Percentiles rank a stretch among this genome's conserved stretches.
Evolutionary conservation across 345 rosid genomes (phyloP).

Genomic region (Carallia brachiata): DNA sequence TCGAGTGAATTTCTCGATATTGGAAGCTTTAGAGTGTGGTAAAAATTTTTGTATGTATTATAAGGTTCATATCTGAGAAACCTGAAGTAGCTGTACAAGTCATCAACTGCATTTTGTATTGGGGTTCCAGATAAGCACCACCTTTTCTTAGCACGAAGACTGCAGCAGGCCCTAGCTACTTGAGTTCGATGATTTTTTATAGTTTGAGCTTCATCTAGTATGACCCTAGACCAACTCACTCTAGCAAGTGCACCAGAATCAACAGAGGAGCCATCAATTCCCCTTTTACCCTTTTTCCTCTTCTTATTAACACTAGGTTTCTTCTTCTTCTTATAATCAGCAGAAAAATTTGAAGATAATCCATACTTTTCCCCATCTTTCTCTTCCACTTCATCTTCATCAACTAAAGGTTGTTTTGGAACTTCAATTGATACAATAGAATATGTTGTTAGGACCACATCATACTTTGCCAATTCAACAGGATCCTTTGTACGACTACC

Average conservation of each 20-base stretch:
- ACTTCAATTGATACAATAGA: conserved; percentile 86
- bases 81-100: conserved; percentile 94
- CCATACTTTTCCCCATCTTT: conserved; percentile 60
- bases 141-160: conserved; percentile 90
- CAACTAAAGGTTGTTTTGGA: conserved; percentile 79
- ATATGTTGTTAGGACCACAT: conserved; percentile 91
- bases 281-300: conserved; percentile 66
- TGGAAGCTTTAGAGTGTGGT: conserved; percentile 56
- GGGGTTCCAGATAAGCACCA: conserved; percentile 99
- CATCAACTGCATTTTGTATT: conserved; percentile 86
- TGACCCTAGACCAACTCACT: conserved; percentile 80
- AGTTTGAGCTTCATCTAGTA: conserved; percentile 98
- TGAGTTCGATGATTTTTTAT: conserved; percentile 95
- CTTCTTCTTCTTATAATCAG: conserved; percentile 56
- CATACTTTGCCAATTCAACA: conserved; percentile 73
- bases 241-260: conserved; percentile 80
- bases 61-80: conserved; percentile 89
- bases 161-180: conserved; percentile 96
- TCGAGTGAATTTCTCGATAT: conserved; percentile 63
- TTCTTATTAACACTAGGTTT: conserved; percentile 42
- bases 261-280: conserved; percentile 45
- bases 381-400: conserved; percentile 72
- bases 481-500: conserved; percentile 88
- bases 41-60: conserved; percentile 62
- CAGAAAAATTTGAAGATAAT: conserved; percentile 60